A percentile compares a stretch with the other conserved stretches of the same genome.
Conservation (phyloP, 164 flowering plant species). For the Aristolochia contorta region DNA sequence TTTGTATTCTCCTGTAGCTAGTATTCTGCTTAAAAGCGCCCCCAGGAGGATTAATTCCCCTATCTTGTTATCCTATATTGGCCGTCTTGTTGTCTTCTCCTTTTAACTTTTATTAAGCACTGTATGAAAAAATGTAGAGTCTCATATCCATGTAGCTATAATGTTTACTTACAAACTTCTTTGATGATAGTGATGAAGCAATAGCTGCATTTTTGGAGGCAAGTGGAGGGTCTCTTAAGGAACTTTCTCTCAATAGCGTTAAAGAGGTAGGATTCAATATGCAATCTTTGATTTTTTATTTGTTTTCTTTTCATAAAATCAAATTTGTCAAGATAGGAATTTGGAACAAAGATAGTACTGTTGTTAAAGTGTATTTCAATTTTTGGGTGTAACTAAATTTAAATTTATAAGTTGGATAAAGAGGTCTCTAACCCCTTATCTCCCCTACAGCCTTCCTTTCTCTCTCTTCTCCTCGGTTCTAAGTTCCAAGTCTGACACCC, state of each 20-base stretch:
- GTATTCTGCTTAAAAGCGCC: neutral
- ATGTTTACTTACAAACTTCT: neutral
- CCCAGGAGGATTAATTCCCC: too few relatives aligned
- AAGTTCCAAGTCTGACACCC: too few relatives aligned
- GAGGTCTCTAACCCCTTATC: too few relatives aligned
- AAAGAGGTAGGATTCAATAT: slow-evolving; percentile 34
- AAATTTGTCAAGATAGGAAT: too few relatives aligned
- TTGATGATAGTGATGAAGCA: slow-evolving; percentile 68
- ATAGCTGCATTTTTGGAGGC: slow-evolving; percentile 75
- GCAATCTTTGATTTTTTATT: neutral
- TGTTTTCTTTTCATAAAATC: neutral
- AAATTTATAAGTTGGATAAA: too few relatives aligned
- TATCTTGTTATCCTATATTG: neutral
- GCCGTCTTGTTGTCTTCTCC: neutral
- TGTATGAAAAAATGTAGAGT: neutral
- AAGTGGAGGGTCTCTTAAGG: slow-evolving; percentile 47
- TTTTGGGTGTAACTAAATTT: too few relatives aligned
- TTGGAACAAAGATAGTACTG: too few relatives aligned
- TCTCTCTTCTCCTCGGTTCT: too few relatives aligned
- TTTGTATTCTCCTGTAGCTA: neutral
- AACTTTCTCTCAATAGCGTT: slow-evolving; percentile 62
- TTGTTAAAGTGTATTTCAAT: too few relatives aligned
- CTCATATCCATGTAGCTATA: neutral
- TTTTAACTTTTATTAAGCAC: neutral
- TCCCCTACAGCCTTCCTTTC: too few relatives aligned